Conservation (phyloP, 805 yeast species). For the Yarrowia phangngaensis region DNA sequence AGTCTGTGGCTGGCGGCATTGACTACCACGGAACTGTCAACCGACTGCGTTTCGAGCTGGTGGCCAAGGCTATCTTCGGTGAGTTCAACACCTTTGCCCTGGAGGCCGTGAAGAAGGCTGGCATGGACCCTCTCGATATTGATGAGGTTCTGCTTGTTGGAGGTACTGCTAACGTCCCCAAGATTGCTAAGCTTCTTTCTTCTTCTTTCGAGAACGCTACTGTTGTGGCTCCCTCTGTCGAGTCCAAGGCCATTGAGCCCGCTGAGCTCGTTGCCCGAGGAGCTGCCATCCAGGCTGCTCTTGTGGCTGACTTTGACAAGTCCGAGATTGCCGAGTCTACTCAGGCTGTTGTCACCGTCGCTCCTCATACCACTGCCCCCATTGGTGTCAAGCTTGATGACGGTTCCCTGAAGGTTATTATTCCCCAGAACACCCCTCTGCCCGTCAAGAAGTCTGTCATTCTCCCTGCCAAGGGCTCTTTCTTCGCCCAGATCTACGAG, state of each 20-base stretch:
- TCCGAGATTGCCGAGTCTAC: conserved; percentile 80
- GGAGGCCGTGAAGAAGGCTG: conserved; percentile 72
- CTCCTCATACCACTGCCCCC: conserved; percentile 79
- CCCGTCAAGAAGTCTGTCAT: conserved; percentile 78
- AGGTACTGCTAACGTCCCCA: conserved; percentile 90
- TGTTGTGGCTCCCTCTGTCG: conserved; percentile 69
- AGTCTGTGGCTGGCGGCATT: conserved; percentile 87
- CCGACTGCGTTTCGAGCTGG: conserved; percentile 88
- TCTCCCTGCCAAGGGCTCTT: conserved; percentile 60
- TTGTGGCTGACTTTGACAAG: conserved; percentile 72
- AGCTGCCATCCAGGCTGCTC: conserved; percentile 92
- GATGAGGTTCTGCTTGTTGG: conserved; percentile 91
- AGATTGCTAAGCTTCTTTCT: conserved; percentile 71
- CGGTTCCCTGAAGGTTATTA: conserved; percentile 66
- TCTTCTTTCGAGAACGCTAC: conserved; percentile 62
- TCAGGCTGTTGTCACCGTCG: conserved; percentile 79
- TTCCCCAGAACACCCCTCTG: conserved; percentile 80
- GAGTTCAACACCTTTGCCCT: conserved; percentile 76
- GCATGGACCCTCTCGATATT: conserved; percentile 75
- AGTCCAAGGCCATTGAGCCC: conserved; percentile 78
- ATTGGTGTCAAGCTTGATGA: conserved; percentile 77
- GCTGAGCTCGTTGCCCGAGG: conserved; percentile 89
- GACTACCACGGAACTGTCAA: conserved; percentile 92
- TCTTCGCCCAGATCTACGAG: conserved; percentile 70
- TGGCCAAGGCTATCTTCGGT: conserved; percentile 71